Base-by-base conservation (phyloP, 352 stramenopile species). In the Pythium aphanidermatum region DNA sequence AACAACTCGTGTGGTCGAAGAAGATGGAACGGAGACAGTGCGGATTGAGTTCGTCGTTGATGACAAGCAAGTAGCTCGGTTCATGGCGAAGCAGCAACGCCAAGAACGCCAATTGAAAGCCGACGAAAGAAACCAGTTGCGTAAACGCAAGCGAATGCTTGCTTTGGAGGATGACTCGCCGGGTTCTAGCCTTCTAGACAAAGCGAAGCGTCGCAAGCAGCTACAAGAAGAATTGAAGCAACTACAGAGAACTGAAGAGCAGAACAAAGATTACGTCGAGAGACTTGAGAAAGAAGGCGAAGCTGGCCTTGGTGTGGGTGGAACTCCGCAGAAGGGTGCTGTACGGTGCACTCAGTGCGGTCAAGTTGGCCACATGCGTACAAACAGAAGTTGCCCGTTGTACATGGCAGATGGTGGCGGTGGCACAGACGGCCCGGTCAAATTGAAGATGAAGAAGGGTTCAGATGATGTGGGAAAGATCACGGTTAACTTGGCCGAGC, bases 171-270 rank as follows among this genome's bases (percentile, higher is more conserved):
- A 83, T 40, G 71, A 85, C 35, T 45, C 55, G 17, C 55, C 61
- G 3, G 61, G 61, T 27, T 60, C 74, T 30, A 83, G 63, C 60
- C 45, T 81, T 27, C 47, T 86, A 8, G 73, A 88, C 46, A 86
- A 86, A 37, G 77, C 77, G 2, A 89, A 89, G 64, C 74, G 77
- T 31, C 77, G 77, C 43, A 89, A 91, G 29, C 78, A 93, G 39
- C 52, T 93, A 20, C 72, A 89, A 54, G 81, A 91, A 36, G 81
- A 93, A 49, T 46, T 93, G n/a, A 93, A 91, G 53, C 76, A 89
- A 44, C 55, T 91, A 8, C 59, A 86, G 48, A 86, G 81, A 44
- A 93, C 77, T 1, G 76, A 93, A 54, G 73, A 74, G 29, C 73
- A 87, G 21, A 93, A 89, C 57, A 84, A 80, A 46, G 78, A 78